Conservation (phyloP, 23 red algal genomes). For the Pyropia haitanensis region DNA sequence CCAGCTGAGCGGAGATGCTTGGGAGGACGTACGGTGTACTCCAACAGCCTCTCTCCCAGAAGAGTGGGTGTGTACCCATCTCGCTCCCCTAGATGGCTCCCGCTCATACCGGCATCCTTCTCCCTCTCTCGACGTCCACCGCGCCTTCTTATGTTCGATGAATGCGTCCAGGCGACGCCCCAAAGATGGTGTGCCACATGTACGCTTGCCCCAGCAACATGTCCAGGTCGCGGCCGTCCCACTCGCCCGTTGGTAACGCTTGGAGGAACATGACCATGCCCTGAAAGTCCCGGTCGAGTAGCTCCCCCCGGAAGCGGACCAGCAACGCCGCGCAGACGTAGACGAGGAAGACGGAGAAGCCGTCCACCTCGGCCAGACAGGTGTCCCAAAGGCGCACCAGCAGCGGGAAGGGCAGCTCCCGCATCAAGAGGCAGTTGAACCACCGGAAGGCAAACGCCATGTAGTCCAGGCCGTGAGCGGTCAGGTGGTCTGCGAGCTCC, state of each 20-base stretch:
- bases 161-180: neutral
- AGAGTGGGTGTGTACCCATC: no score
- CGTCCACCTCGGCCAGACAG: conserved; percentile 52
- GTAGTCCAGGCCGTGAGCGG: conserved; percentile 32
- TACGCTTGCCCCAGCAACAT: conserved; percentile 66
- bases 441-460: conserved; percentile 90
- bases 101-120: no score
- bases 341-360: conserved; percentile 63
- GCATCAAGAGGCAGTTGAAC: conserved; percentile 90
- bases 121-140: no score
- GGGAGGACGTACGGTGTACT: no score
- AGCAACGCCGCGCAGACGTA: conserved; percentile 83
- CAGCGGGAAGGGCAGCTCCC: conserved; percentile 77
- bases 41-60: no score
- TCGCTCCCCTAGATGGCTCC: no score
- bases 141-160: no score
- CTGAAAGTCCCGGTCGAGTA: conserved; percentile 60
- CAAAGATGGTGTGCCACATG: conserved; percentile 43
- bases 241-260: conserved; percentile 57
- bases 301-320: conserved; percentile 32
- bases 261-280: conserved; percentile 83
- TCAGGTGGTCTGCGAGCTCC: conserved; percentile 34
- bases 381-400: conserved; percentile 87
- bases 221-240: conserved; percentile 56
- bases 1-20: no score